These are phyloP conservation scores for Mollisiaceae sp. DNA, from an alignment of 2,329 filamentous ascomycete genomes.

Conservation along the genomic window DNA sequence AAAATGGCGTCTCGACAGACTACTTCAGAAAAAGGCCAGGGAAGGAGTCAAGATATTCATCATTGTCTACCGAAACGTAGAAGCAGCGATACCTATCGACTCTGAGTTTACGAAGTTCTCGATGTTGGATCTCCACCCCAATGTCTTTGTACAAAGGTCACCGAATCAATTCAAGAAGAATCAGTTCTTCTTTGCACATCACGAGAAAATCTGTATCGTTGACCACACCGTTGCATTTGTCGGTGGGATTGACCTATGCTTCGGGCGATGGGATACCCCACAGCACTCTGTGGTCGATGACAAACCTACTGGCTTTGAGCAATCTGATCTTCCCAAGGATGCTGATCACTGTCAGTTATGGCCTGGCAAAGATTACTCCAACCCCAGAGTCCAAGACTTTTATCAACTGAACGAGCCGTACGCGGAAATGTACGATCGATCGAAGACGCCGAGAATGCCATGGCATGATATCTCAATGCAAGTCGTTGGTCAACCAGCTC, in stretches of 20 bases:
- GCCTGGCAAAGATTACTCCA: conserved; percentile 98
- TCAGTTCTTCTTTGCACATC: conserved; percentile 98
- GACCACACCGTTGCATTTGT: conserved; percentile 96
- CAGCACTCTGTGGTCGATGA: conserved; percentile 91
- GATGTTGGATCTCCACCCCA: conserved; percentile 90
- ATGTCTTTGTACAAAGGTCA: conserved; percentile 94
- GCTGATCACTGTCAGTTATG: conserved; percentile 94
- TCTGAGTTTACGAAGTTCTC: conserved; percentile 98
- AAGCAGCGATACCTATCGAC: conserved; percentile 95
- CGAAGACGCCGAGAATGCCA: conserved; percentile 88
- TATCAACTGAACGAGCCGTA: conserved; percentile 92
- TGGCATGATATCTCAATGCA: conserved; percentile 99
- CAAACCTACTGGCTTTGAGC: conserved; percentile 92
- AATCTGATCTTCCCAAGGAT: conserved; percentile 77
- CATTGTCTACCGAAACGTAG: conserved; percentile 97
- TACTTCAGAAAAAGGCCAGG: conserved; percentile 90
- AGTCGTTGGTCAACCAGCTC: conserved; percentile 91
- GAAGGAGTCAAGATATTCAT: conserved; percentile 98
- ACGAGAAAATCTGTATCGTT: conserved; percentile 97
- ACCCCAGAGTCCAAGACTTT: conserved; percentile 94
- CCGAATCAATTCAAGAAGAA: conserved; percentile 99
- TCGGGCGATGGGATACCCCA: conserved; percentile 96
- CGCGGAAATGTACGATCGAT: conserved; percentile 97
- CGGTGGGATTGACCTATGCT: conserved; percentile 94
- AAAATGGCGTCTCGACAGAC: conserved; percentile 93